Base-by-base conservation (phyloP, 148 eudicot species). In the Diospyros kaki region DNA sequence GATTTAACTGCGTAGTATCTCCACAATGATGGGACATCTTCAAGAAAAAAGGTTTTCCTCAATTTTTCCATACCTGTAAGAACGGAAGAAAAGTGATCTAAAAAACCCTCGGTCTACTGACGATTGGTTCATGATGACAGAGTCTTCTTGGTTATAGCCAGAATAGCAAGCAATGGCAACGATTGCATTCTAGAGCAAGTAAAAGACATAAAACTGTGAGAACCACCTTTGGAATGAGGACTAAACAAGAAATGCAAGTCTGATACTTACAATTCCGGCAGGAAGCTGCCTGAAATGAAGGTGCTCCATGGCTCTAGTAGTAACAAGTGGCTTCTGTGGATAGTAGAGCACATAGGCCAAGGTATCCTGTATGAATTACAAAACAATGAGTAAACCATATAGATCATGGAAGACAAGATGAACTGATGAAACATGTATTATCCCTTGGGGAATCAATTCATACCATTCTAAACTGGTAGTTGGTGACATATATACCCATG, bases 291-390 rank as follows among this genome's bases (percentile, higher is more conserved):
- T 87, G 75, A 95, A 95, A 78, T 95, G 99, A 81, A 95, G 77
- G 68, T 95, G 97, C 84, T 95, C 99, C 99, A 95, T 95, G 38
- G 99, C 99, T 73, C 99, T 88, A 14, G 99, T 95, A 54, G 99
- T 95, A 53, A 95, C 99, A 73, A 95, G 96, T 66, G 99, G 99
- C 83, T 95, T 95, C 75, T 95, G 99, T 28, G 99, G 99, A 79
- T 95, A 95, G 78, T 95, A 95, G 44, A 95, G 88, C 18, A 95
- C 99, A 74, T 95, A 95, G 58, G 99, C 99, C 88, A 95, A 82
- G 2, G 99, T 95, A 79, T 95, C 99, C 99, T 95, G 80, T 44
- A 41, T 54, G 46, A 71, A 73, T 43, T 38, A 66, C 14, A 54
- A n/a, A 68, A 52, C 3, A 44, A 6, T 10, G 9, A 73, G 38